Base-by-base conservation (phyloP, 106 monocot species). In the Allium cepa region DNA sequence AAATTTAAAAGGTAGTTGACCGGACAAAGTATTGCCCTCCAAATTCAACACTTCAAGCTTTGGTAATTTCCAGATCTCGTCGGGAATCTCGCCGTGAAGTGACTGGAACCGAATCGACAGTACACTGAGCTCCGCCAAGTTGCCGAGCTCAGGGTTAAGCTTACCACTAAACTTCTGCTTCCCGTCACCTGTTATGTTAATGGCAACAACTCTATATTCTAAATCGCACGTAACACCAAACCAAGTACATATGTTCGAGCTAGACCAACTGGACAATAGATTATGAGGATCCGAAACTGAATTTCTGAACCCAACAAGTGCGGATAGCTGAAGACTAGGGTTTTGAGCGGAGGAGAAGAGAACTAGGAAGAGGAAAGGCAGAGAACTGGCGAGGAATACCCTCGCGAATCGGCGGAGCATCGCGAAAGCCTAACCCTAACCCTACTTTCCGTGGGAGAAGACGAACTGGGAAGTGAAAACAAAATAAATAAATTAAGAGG, bases 231-330 rank as follows among this genome's bases (percentile, higher is more conserved):
- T 22, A 68, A 89, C 79, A 17, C 85, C 76, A 8, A 69, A 61
- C 85, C 85, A 89, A 15, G 62, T 46, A 57, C 89, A 89, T 66
- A 58, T 70, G 62, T 77, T 58, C 46, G 47, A 17, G 17, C 47
- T 50, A 51, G 86, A 62, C 89, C 89, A 89, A 46, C 4, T 13
- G 13, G 64, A 55, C 56, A 89, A 79, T 11, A 79, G 53, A 4
- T 77, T 82, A 11, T 71, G 53, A 27, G 79, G 82, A 70, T 89
- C 89, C 57, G 79, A 75, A 50, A 85, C 57, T 0, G 82, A 70
- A 17, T 55, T 56, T 77, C 82, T 89, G 75, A 89, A 85, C 58
- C 64, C 62, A 14, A 85, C 60, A n/a, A 89, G 75, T 10, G 74
- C 78, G 4, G 70, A 26, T 49, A 80, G 83, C 47, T 45, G 65